A percentile compares a stretch with the other conserved stretches of the same genome.
phyloP scores from a whole-genome alignment of 2,329 filamentous ascomycete genomes.

The Diaporthe destruens region DNA sequence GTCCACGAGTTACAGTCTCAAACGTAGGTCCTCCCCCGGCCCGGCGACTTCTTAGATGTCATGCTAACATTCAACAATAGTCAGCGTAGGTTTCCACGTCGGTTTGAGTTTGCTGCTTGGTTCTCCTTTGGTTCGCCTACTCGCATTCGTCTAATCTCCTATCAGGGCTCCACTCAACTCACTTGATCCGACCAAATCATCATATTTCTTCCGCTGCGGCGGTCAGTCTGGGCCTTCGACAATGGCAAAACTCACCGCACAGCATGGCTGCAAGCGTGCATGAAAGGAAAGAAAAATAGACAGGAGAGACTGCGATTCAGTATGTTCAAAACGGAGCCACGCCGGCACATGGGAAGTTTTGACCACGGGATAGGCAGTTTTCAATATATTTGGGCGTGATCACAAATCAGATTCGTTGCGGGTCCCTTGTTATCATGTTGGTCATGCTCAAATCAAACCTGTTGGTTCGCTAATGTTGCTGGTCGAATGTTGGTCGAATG shows the following conservation, averaged over 20 bases:
- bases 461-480: neutral
- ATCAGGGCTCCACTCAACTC: slow-evolving; percentile 13
- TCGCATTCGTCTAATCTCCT: slow-evolving; percentile 17
- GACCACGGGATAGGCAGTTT: neutral
- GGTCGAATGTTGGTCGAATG: slow-evolving; percentile 14
- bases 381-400: neutral
- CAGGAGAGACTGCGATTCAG: neutral
- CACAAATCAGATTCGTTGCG: neutral
- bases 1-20: neutral
- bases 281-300: neutral
- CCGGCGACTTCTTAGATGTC: neutral
- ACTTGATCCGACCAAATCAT: neutral
- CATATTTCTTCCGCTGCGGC: neutral
- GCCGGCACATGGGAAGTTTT: no score
- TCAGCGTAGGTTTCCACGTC: neutral
- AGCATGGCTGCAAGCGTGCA: neutral
- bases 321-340: neutral
- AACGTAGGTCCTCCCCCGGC: neutral
- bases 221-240: neutral
- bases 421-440: neutral
- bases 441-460: neutral
- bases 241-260: neutral
- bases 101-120: neutral
- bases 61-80: neutral
- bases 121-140: slow-evolving; percentile 1